Evolutionary conservation across 2,329 filamentous ascomycete species (phyloP).

Genomic region (Davidsoniella neocaledoniae): DNA sequence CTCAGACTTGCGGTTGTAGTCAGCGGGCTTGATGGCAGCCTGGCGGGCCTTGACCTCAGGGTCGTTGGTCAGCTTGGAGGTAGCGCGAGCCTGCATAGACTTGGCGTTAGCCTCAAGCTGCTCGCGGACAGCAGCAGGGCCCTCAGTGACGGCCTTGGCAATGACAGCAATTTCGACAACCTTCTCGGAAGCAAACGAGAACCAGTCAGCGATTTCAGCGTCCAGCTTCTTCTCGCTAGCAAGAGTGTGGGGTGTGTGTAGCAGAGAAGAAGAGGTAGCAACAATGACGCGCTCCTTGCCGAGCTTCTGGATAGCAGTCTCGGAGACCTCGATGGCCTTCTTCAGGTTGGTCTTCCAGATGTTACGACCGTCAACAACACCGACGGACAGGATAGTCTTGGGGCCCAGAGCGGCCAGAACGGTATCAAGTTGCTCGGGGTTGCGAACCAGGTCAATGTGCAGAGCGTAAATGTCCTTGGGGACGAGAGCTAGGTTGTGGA

Average conservation of each 20-base stretch:
- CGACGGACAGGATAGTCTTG: slow-evolving; percentile 80
- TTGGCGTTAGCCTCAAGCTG: slow-evolving; percentile 95
- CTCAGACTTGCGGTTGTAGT: slow-evolving; percentile 84
- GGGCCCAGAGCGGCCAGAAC: slow-evolving; percentile 69
- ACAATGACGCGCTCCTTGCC: slow-evolving; percentile 96
- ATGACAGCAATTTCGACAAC: slow-evolving; percentile 76
- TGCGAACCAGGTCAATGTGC: slow-evolving; percentile 91
- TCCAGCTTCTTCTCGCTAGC: slow-evolving; percentile 98
- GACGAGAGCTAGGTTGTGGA: slow-evolving; percentile 93
- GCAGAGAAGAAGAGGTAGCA: slow-evolving; percentile 89
- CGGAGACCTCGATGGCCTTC: slow-evolving; percentile 77
- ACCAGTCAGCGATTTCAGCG: slow-evolving; percentile 88
- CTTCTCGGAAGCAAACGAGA: slow-evolving; percentile 97
- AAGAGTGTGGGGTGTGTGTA: slow-evolving; percentile 96
- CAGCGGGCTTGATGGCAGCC: slow-evolving; percentile 62
- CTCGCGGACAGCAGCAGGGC: slow-evolving; percentile 68
- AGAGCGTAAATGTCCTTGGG: slow-evolving; percentile 66
- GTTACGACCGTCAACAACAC: slow-evolving; percentile 97
- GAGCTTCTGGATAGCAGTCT: slow-evolving; percentile 81
- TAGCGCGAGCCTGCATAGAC: slow-evolving; percentile 78
- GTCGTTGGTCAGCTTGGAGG: slow-evolving; percentile 91
- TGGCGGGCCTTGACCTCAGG: slow-evolving; percentile 94
- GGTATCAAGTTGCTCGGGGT: slow-evolving; percentile 89
- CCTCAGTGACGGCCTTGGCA: slow-evolving; percentile 91
- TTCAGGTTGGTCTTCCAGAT: slow-evolving; percentile 99